phyloP scores from a whole-genome alignment of 768 basidiomycete genomes.

The Kondoa malvinella region DNA sequence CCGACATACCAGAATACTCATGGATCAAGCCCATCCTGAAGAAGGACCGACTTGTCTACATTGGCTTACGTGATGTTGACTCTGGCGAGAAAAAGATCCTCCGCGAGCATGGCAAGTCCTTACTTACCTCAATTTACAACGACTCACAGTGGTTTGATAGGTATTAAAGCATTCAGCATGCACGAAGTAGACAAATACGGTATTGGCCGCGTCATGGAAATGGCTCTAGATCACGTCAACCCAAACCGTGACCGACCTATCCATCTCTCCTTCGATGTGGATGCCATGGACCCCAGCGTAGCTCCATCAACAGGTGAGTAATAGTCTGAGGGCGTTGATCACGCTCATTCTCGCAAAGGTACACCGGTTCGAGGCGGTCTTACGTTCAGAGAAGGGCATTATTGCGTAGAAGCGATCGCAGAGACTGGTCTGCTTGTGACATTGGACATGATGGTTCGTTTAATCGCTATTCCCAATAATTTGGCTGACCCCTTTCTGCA shows the following conservation, averaged over 20 bases:
- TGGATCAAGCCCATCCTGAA: slow-evolving; percentile 45
- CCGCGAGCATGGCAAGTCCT: slow-evolving; percentile 40
- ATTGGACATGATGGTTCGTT: slow-evolving; percentile 69
- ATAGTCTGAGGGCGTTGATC: not conserved
- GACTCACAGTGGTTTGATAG: slow-evolving; percentile 25
- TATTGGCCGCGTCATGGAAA: slow-evolving; percentile 65
- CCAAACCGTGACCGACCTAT: slow-evolving; percentile 66
- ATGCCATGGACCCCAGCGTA: slow-evolving; percentile 56
- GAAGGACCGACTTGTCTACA: slow-evolving; percentile 73
- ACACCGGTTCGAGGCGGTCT: slow-evolving; percentile 69
- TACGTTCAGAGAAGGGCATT: slow-evolving; percentile 95
- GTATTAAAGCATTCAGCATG: slow-evolving; percentile 78
- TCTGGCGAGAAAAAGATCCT: slow-evolving; percentile 72
- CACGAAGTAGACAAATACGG: slow-evolving; percentile 52
- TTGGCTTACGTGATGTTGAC: slow-evolving; percentile 88
- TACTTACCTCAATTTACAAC: not conserved
- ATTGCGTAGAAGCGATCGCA: slow-evolving; percentile 74
- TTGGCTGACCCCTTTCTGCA: slow-evolving; percentile 69
- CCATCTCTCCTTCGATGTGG: slow-evolving; percentile 87
- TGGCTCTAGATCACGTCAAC: slow-evolving; percentile 90
- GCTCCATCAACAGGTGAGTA: slow-evolving; percentile 83
- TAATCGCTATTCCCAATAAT: slow-evolving; percentile 44
- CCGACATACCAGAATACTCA: slow-evolving; percentile 31
- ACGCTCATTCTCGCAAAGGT: slow-evolving; percentile 9
- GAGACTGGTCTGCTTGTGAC: slow-evolving; percentile 86